phyloP scores from a whole-genome alignment of 208 protist genomes.

The Trichomonas vaginalis region DNA sequence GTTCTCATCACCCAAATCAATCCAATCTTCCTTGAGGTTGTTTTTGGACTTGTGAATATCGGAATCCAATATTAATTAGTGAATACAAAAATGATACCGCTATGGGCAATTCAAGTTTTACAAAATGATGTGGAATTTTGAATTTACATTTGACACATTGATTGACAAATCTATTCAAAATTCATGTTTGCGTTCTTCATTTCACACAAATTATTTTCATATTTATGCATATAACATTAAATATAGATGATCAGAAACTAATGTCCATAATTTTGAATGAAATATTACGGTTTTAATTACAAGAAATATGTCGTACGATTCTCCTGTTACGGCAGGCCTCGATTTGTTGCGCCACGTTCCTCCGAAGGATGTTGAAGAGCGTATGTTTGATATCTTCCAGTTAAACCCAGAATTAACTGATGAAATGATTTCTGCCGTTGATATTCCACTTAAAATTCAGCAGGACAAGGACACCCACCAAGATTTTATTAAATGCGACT shows the following conservation, averaged over 20 bases:
- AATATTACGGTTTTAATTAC: background rate
- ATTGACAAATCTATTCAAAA: too few relatives aligned
- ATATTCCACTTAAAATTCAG: conserved; percentile 57
- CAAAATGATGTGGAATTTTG: too few relatives aligned
- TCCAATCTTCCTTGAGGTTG: too few relatives aligned
- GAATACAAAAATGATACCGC: too few relatives aligned
- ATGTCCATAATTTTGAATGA: background rate
- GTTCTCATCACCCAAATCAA: too few relatives aligned
- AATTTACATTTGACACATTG: too few relatives aligned
- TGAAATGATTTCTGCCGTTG: conserved; percentile 54
- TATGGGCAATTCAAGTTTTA: too few relatives aligned
- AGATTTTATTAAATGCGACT: conserved; percentile 61
- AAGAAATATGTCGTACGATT: background rate
- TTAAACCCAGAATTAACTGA: conserved; percentile 45
- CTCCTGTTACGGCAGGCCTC: background rate
- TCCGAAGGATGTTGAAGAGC: background rate
- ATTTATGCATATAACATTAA: too few relatives aligned
- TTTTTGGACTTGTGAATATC: too few relatives aligned
- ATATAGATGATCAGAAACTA: background rate
- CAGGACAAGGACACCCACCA: conserved; percentile 38
- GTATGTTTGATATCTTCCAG: background rate
- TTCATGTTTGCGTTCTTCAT: too few relatives aligned
- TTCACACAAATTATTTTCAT: too few relatives aligned
- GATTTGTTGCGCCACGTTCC: background rate
- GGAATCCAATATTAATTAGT: too few relatives aligned